A percentile compares a stretch with the other conserved stretches of the same genome.
These are phyloP conservation scores for Pestalotiopsis sp. DNA, from an alignment of 2,329 filamentous ascomycete species.

Conservation along the genomic window DNA sequence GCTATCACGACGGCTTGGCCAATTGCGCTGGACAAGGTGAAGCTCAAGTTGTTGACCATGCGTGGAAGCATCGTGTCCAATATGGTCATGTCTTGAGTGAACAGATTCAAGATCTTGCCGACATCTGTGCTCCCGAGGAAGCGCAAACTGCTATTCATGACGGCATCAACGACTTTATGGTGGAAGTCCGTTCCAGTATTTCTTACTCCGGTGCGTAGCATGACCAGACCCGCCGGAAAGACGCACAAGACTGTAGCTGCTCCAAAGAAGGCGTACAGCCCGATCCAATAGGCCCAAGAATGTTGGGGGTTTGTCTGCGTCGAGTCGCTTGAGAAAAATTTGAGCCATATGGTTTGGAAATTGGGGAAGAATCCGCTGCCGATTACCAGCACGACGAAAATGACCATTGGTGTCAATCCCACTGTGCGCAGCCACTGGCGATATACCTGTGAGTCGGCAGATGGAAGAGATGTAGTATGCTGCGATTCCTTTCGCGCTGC, in stretches of 20 bases:
- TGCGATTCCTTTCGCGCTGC: not conserved
- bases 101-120: constrained; percentile 44
- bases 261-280: constrained; percentile 30
- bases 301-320: constrained; percentile 14
- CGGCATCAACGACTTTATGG: not conserved
- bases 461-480: not conserved
- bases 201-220: not conserved
- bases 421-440: constrained; percentile 36
- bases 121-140: constrained; percentile 46
- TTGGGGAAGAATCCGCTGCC: constrained; percentile 29
- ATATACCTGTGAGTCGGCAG: constrained; percentile 32
- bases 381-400: constrained; percentile 24
- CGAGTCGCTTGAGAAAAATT: constrained; percentile 40
- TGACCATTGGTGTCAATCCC: constrained; percentile 17
- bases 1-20: constrained; percentile 53
- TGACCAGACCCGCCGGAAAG: not conserved
- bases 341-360: constrained; percentile 42
- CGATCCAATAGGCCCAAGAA: constrained; percentile 31
- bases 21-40: constrained; percentile 30
- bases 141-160: constrained; percentile 24
- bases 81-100: constrained; percentile 47
- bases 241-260: constrained; percentile 19
- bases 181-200: not conserved
- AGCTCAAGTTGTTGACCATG: constrained; percentile 32
- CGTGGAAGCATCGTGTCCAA: constrained; percentile 42